phyloP scores from a whole-genome alignment of 495 filamentous ascomycete species.

The Aspergillus baeticus region DNA sequence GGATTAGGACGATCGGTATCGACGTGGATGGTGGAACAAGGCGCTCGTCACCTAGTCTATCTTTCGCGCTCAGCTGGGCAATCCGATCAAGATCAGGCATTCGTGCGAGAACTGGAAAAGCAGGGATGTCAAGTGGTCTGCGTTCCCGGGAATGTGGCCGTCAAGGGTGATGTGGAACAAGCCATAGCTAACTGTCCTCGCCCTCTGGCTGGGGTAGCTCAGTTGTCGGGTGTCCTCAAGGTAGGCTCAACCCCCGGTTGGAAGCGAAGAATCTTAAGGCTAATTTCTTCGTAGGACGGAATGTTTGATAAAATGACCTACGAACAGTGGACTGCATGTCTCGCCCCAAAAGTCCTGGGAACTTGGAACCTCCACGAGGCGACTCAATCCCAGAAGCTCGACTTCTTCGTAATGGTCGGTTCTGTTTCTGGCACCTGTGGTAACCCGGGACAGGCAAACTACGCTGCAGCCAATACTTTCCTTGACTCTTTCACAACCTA shows the following conservation, averaged over 20 bases:
- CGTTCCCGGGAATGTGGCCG: not conserved
- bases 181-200: constrained; percentile 8
- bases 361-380: constrained; percentile 57
- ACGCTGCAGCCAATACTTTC: constrained; percentile 36
- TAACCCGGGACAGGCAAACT: constrained; percentile 27
- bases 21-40: constrained; percentile 50
- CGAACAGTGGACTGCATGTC: constrained; percentile 32
- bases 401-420: constrained; percentile 51
- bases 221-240: constrained; percentile 19
- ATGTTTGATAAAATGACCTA: constrained; percentile 37
- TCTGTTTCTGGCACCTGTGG: constrained; percentile 37
- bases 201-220: constrained; percentile 33
- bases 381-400: constrained; percentile 30
- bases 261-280: no score
- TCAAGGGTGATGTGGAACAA: constrained; percentile 12
- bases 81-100: constrained; percentile 8
- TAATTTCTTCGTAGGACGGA: constrained; percentile 19
- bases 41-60: constrained; percentile 55
- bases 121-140: not conserved
- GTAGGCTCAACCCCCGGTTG: not conserved
- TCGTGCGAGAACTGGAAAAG: constrained; percentile 37
- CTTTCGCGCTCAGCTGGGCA: constrained; percentile 27
- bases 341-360: constrained; percentile 45
- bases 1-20: constrained; percentile 3
- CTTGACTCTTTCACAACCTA: constrained; percentile 36